These are phyloP conservation scores for Hypoxylon sp. DNA, from an alignment of 2,329 filamentous ascomycete genomes.

Conservation along the genomic window DNA sequence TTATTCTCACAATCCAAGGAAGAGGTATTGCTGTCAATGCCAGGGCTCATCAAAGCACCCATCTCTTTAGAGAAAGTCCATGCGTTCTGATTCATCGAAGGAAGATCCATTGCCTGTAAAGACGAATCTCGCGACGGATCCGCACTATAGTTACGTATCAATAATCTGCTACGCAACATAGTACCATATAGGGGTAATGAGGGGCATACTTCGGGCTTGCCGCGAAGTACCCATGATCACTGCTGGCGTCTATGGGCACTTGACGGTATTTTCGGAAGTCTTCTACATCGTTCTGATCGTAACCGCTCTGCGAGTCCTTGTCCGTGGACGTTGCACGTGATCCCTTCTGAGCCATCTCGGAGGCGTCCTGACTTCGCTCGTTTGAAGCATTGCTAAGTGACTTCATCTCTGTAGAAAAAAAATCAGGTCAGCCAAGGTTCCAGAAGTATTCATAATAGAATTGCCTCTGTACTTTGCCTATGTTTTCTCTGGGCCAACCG, in stretches of 20 bases:
- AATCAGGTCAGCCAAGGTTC: neutral
- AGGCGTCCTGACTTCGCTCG: neutral
- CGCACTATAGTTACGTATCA: neutral
- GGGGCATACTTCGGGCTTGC: neutral
- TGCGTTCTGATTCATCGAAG: neutral
- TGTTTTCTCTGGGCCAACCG: constrained; percentile 14
- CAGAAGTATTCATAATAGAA: neutral
- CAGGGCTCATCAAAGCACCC: constrained; percentile 1
- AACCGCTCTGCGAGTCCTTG: neutral
- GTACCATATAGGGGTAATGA: neutral
- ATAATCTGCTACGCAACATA: neutral
- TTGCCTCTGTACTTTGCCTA: constrained; percentile 5
- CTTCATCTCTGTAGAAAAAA: constrained; percentile 6
- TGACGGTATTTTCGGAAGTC: neutral
- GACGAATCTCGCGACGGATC: neutral
- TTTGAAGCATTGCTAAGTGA: constrained; percentile 7
- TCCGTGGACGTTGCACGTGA: neutral
- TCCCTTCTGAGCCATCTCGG: neutral
- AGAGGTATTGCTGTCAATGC: neutral
- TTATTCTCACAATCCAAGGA: neutral
- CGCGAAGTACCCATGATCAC: constrained; percentile 1
- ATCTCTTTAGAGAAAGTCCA: constrained; percentile 6
- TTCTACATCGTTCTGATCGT: neutral
- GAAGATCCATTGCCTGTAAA: constrained; percentile 3
- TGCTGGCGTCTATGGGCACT: neutral